phyloP scores from a whole-genome alignment of 2,329 filamentous ascomycete genomes.

The Neofusicoccum cordaticola region DNA sequence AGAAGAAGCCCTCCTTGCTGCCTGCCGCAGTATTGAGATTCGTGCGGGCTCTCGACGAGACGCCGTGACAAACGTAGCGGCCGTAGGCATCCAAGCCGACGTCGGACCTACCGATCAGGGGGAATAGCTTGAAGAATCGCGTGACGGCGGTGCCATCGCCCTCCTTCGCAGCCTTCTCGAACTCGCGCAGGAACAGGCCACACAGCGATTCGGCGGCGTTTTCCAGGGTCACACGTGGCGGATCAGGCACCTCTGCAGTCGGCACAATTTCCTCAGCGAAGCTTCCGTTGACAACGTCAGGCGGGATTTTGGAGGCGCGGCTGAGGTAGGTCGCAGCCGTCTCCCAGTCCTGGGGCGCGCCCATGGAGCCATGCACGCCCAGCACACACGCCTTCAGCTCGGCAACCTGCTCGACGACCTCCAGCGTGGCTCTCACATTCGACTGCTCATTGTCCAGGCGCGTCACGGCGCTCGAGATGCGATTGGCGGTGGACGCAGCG shows the following conservation, averaged over 20 bases:
- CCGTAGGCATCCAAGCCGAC: slow-evolving; percentile 94
- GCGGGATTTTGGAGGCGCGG: slow-evolving; percentile 76
- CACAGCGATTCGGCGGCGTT: slow-evolving; percentile 86
- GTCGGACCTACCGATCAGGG: slow-evolving; percentile 83
- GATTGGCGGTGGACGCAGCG: slow-evolving; percentile 79
- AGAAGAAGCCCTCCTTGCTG: slow-evolving; percentile 79
- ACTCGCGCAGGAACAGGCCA: slow-evolving; percentile 86
- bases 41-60: slow-evolving; percentile 76
- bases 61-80: slow-evolving; percentile 91
- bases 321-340: slow-evolving; percentile 87
- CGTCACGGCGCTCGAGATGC: slow-evolving; percentile 83
- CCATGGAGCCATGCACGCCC: slow-evolving; percentile 93
- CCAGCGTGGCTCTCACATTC: slow-evolving; percentile 82
- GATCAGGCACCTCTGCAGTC: slow-evolving; percentile 90
- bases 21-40: slow-evolving; percentile 71
- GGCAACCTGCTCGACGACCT: slow-evolving; percentile 91
- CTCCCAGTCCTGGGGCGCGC: slow-evolving; percentile 97
- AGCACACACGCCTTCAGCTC: slow-evolving; percentile 96
- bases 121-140: slow-evolving; percentile 96
- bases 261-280: slow-evolving; percentile 94
- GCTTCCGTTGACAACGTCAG: slow-evolving; percentile 73
- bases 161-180: slow-evolving; percentile 84
- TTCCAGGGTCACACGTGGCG: slow-evolving; percentile 82
- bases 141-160: slow-evolving; percentile 88
- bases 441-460: slow-evolving; percentile 87